phyloP scores from a whole-genome alignment of 2,329 filamentous ascomycete genomes.

The Penicillium sp. region DNA sequence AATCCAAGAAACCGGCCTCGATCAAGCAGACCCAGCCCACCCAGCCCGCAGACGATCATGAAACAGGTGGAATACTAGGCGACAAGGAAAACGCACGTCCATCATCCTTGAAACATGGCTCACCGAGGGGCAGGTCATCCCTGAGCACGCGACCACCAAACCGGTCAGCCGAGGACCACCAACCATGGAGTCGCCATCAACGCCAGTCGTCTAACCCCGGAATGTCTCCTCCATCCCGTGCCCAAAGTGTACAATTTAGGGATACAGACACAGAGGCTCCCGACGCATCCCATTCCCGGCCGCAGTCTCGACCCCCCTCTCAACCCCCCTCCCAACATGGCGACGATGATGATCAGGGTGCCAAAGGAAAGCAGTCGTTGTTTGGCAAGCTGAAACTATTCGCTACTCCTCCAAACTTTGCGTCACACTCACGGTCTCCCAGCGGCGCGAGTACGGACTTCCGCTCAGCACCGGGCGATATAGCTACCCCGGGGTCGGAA shows the following conservation, averaged over 20 bases:
- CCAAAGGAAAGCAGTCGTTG: conserved; percentile 62
- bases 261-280: conserved; percentile 52
- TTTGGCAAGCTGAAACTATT: conserved; percentile 78
- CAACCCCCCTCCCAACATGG: conserved; percentile 47
- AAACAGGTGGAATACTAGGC: background rate
- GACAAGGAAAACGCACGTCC: conserved; percentile 16
- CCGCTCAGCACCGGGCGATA: conserved; percentile 36
- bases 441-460: conserved; percentile 48
- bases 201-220: conserved; percentile 27
- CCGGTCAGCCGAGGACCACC: conserved; percentile 24
- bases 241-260: conserved; percentile 74
- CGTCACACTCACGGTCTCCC: conserved; percentile 50
- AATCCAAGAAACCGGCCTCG: conserved; percentile 20
- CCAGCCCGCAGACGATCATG: conserved; percentile 18
- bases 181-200: conserved; percentile 22
- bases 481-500: conserved; percentile 50
- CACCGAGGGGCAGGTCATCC: conserved; percentile 21
- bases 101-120: conserved; percentile 18
- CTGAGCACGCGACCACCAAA: conserved; percentile 27
- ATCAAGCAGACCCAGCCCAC: conserved; percentile 16
- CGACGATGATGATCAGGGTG: conserved; percentile 58
- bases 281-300: conserved; percentile 54
- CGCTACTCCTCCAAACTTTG: conserved; percentile 54
- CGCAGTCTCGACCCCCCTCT: conserved; percentile 50
- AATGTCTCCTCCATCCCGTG: conserved; percentile 43